Percentiles rank a stretch among this genome's conserved stretches.
phyloP scores from a whole-genome alignment of 495 filamentous ascomycete species.

The Parathielavia appendiculata region DNA sequence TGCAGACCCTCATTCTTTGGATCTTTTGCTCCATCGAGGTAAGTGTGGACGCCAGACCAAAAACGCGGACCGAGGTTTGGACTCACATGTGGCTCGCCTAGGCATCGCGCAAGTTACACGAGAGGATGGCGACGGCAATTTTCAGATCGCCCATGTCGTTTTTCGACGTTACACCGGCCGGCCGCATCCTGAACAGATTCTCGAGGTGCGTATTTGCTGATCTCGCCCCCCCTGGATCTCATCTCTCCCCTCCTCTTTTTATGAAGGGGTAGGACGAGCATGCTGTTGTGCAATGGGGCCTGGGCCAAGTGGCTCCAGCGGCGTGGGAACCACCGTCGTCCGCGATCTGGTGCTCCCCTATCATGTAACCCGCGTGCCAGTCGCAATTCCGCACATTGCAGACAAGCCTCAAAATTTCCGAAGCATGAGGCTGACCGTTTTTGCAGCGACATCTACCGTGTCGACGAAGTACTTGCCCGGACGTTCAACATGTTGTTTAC shows the following conservation, averaged over 20 bases:
- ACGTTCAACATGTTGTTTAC: conserved; percentile 93
- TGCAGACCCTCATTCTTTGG: conserved; percentile 95
- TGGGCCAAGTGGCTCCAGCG: conserved; percentile 22
- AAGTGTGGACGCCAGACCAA: conserved; percentile 25
- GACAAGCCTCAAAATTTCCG: conserved; percentile 4
- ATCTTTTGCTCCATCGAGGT: conserved; percentile 99
- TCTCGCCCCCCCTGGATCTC: neutral
- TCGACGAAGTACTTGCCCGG: conserved; percentile 90
- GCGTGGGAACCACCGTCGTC: conserved; percentile 16
- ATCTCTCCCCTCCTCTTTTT: neutral
- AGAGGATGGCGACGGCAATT: conserved; percentile 96
- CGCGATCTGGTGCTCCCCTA: conserved; percentile 16
- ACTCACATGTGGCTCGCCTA: conserved; percentile 32
- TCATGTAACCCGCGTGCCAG: conserved; percentile 12
- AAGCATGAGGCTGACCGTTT: conserved; percentile 28
- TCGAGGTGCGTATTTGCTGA: conserved; percentile 58
- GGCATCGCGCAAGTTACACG: conserved; percentile 93
- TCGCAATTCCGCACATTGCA: conserved; percentile 16
- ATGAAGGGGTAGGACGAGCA: conserved; percentile 15
- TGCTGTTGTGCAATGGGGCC: conserved; percentile 16
- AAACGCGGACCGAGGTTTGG: conserved; percentile 3
- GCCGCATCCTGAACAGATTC: conserved; percentile 93
- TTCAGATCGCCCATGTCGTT: conserved; percentile 99
- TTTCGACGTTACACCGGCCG: conserved; percentile 97
- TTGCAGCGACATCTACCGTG: conserved; percentile 84